phyloP scores from a whole-genome alignment of 176 grass and related monocot species.

The Triticum dicoccoides region DNA sequence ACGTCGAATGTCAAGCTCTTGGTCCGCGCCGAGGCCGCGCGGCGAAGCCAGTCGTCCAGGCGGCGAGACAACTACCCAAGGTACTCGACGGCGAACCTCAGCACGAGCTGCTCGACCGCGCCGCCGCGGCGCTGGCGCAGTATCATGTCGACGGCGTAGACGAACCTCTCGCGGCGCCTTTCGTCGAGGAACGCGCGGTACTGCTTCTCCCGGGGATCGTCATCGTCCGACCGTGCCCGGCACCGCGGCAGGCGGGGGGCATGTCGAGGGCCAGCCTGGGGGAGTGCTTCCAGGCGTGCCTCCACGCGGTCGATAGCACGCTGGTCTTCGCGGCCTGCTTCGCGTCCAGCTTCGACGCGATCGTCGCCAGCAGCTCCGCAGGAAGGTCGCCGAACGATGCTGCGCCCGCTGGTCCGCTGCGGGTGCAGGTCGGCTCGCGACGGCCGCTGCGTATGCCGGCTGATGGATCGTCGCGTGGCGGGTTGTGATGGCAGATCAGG shows the following conservation, averaged over 20 bases:
- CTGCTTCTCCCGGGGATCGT: too few relatives aligned
- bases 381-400: background rate
- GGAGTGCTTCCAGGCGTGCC: background rate
- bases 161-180: background rate
- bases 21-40: background rate
- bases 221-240: background rate
- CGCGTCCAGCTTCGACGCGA: background rate
- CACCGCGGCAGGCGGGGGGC: background rate
- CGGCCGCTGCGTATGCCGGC: background rate
- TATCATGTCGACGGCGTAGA: background rate
- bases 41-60: background rate
- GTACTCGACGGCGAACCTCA: background rate
- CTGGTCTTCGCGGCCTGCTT: background rate
- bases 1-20: background rate
- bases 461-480: background rate
- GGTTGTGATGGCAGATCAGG: background rate
- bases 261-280: background rate
- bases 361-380: background rate
- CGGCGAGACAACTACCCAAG: background rate
- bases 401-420: background rate
- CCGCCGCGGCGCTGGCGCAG: background rate
- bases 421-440: background rate
- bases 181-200: background rate
- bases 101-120: background rate
- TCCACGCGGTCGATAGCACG: background rate